Conservation (phyloP, 2,329 filamentous ascomycete species). For the Parafenestella ontariensis region DNA sequence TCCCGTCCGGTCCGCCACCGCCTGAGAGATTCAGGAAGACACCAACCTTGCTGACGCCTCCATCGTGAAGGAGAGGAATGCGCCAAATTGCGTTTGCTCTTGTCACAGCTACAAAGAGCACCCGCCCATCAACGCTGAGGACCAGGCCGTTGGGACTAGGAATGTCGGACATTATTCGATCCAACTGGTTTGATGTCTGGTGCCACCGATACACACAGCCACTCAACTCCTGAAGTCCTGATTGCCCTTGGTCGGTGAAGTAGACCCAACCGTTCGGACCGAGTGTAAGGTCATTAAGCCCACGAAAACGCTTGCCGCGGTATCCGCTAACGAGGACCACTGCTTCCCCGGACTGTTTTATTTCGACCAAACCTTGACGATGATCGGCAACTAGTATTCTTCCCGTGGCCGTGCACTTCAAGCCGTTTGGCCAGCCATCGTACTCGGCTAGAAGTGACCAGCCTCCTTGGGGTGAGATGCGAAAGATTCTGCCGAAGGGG, state of each 20-base stretch:
- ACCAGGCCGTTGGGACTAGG: conserved; percentile 51
- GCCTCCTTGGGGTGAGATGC: conserved; percentile 38
- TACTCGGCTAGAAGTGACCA: conserved; percentile 43
- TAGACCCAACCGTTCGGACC: conserved; percentile 50
- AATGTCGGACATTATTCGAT: conserved; percentile 50
- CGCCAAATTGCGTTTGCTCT: conserved; percentile 53
- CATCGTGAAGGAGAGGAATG: conserved; percentile 49
- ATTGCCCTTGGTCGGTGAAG: conserved; percentile 57
- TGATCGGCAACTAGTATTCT: conserved; percentile 51
- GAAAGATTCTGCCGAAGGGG: conserved; percentile 51
- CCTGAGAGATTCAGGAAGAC: conserved; percentile 54
- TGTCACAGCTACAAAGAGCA: conserved; percentile 52
- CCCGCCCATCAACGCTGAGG: conserved; percentile 48
- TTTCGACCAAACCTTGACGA: conserved; percentile 45
- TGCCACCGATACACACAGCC: conserved; percentile 51
- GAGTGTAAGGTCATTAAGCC: conserved; percentile 52
- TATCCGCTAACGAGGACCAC: no score
- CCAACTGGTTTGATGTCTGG: conserved; percentile 43
- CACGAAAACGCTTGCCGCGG: conserved; percentile 49
- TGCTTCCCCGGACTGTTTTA: conserved; percentile 44
- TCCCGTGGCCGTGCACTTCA: conserved; percentile 46
- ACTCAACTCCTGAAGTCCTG: conserved; percentile 53
- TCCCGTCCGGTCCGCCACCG: conserved; percentile 50
- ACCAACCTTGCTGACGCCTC: conserved; percentile 49
- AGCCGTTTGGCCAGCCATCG: conserved; percentile 54